Evolutionary conservation across 805 yeast genomes (phyloP).

Genomic region (Wickerhamomyces silvicola): DNA sequence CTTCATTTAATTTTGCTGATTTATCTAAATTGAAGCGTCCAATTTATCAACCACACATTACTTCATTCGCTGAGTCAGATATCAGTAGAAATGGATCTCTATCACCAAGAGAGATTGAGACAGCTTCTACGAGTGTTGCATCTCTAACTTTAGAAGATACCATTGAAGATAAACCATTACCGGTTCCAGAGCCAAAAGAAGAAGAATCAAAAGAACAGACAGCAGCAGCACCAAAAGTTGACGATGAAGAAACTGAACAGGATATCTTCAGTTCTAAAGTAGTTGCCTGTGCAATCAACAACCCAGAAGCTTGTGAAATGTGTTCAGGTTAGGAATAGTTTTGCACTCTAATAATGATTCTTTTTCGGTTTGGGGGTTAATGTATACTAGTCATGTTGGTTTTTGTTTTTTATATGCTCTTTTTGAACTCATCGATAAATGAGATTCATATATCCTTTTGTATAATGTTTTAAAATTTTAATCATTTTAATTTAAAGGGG

Average conservation of each 20-base stretch:
- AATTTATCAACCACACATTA: slow-evolving; percentile 24
- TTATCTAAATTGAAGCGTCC: slow-evolving; percentile 32
- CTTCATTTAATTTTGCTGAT: slow-evolving; percentile 47
- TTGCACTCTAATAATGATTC: background rate
- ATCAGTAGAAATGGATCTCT: slow-evolving; percentile 21
- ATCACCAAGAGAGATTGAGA: slow-evolving; percentile 28
- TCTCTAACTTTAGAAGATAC: slow-evolving; percentile 36
- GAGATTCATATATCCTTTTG: too few relatives aligned
- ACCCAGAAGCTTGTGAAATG: slow-evolving; percentile 98
- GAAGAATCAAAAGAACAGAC: slow-evolving; percentile 15
- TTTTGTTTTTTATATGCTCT: too few relatives aligned
- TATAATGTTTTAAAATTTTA: too few relatives aligned
- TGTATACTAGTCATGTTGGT: too few relatives aligned
- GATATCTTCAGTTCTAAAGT: slow-evolving; percentile 92
- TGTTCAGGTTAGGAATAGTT: slow-evolving; percentile 75
- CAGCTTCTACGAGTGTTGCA: slow-evolving; percentile 29
- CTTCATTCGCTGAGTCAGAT: slow-evolving; percentile 11
- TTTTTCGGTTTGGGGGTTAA: slow-evolving; percentile 6
- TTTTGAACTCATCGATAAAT: too few relatives aligned
- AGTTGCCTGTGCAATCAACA: slow-evolving; percentile 92
- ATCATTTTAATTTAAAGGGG: too few relatives aligned
- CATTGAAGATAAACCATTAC: slow-evolving; percentile 25
- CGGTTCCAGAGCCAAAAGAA: slow-evolving; percentile 19
- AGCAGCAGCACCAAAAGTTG: slow-evolving; percentile 24
- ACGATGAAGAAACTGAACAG: slow-evolving; percentile 42